A percentile compares a stretch with the other conserved stretches of the same genome.
These are phyloP conservation scores for Diaporthe sp. DNA, from an alignment of 2,329 filamentous ascomycete genomes.

Conservation along the genomic window DNA sequence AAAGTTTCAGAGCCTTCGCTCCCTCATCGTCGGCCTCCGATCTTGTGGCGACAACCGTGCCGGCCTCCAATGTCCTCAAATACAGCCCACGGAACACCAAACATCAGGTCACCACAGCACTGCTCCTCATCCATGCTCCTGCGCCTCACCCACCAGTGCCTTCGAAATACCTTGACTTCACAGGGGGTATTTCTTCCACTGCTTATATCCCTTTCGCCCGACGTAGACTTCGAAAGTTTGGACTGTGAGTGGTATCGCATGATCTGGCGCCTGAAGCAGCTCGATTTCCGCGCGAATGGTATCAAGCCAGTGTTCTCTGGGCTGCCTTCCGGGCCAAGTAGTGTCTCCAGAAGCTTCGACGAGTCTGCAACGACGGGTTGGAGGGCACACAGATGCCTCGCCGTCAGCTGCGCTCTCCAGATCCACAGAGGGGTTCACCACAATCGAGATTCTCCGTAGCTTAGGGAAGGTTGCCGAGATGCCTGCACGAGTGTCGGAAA, in stretches of 20 bases:
- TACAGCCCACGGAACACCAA: neutral
- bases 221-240: neutral
- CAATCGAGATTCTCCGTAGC: neutral
- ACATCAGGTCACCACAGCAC: neutral
- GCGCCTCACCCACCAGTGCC: too few relatives aligned
- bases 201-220: neutral
- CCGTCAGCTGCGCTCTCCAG: neutral
- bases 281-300: neutral
- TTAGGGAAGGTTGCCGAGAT: neutral
- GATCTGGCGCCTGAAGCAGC: neutral
- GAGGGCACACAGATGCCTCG: neutral
- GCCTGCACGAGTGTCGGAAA: neutral
- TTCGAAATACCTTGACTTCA: neutral
- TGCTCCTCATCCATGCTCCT: neutral
- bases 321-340: neutral
- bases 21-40: neutral
- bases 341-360: neutral
- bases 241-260: neutral
- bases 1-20: neutral
- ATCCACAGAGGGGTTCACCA: neutral
- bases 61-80: too few relatives aligned
- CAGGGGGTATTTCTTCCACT: neutral
- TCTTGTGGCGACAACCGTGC: neutral
- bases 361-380: slow-evolving; percentile 3
- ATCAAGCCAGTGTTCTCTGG: neutral